Evolutionary conservation across 2,329 filamentous ascomycete genomes (phyloP).

Genomic region (Trichoderma koningiopsis): DNA sequence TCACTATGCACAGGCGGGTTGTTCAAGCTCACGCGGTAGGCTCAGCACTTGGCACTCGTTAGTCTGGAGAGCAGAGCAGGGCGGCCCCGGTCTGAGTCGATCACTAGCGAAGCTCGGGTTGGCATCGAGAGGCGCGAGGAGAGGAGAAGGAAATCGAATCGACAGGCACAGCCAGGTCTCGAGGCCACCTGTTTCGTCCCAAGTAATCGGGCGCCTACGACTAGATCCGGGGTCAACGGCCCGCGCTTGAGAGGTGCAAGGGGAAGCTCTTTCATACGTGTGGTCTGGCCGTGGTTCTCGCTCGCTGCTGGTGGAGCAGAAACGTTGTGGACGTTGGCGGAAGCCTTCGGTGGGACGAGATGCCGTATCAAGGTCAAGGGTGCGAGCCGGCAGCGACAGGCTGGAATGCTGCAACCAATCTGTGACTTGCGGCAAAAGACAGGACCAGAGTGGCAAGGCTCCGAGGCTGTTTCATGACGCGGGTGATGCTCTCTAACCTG

Average conservation of each 20-base stretch:
- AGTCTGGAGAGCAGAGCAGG: slow-evolving; percentile 11
- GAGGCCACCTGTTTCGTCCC: slow-evolving; percentile 26
- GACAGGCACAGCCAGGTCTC: slow-evolving; percentile 25
- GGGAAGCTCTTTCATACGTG: slow-evolving; percentile 21
- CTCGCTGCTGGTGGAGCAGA: slow-evolving; percentile 15
- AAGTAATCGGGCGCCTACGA: slow-evolving; percentile 27
- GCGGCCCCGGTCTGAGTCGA: slow-evolving; percentile 26
- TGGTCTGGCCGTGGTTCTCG: neutral
- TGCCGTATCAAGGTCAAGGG: slow-evolving; percentile 24
- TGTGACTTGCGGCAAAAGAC: slow-evolving; percentile 16
- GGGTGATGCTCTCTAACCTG: slow-evolving; percentile 22
- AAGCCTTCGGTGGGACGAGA: slow-evolving; percentile 25
- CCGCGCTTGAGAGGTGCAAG: slow-evolving; percentile 20
- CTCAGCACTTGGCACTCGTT: slow-evolving; percentile 13
- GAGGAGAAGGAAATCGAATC: slow-evolving; percentile 9
- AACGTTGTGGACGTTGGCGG: slow-evolving; percentile 18
- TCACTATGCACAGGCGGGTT: slow-evolving; percentile 22
- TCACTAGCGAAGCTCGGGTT: slow-evolving; percentile 23
- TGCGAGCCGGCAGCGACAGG: slow-evolving; percentile 14
- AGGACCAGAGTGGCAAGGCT: slow-evolving; percentile 21
- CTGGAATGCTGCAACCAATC: slow-evolving; percentile 22
- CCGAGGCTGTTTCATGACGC: slow-evolving; percentile 26
- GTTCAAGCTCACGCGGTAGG: slow-evolving; percentile 23
- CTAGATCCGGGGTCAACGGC: slow-evolving; percentile 25
- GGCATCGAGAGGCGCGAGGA: slow-evolving; percentile 16